Conservation (phyloP, 495 filamentous ascomycete genomes). For the Neurospora pannonica region DNA sequence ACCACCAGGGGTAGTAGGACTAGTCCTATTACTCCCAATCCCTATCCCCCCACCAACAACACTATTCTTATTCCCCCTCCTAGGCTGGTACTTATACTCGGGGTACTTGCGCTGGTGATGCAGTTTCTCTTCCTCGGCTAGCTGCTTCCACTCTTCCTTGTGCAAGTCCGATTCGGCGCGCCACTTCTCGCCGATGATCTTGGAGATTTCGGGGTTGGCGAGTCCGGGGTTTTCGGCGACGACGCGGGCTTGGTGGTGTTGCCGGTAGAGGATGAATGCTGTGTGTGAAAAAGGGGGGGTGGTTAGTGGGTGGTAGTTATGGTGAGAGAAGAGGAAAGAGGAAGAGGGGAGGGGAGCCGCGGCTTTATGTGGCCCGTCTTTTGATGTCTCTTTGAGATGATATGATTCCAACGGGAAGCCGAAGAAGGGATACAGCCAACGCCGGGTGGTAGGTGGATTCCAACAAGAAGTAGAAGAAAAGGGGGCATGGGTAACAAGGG, state of each 20-base stretch:
- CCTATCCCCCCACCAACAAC: neutral
- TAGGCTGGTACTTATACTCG: slow-evolving; percentile 88
- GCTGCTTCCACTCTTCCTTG: slow-evolving; percentile 78
- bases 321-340: too few species aligned
- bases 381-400: too few species aligned
- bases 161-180: slow-evolving; percentile 59
- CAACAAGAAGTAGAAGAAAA: too few species aligned
- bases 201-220: slow-evolving; percentile 94
- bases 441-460: too few species aligned
- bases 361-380: too few species aligned
- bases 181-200: slow-evolving; percentile 96
- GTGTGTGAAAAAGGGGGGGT: neutral
- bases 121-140: slow-evolving; percentile 91
- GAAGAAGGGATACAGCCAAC: too few species aligned
- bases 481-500: too few species aligned
- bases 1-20: neutral
- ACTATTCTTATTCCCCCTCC: slow-evolving; percentile 50
- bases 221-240: slow-evolving; percentile 77
- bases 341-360: too few species aligned
- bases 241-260: slow-evolving; percentile 78
- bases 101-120: slow-evolving; percentile 87
- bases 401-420: too few species aligned
- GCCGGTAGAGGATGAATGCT: slow-evolving; percentile 98
- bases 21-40: neutral
- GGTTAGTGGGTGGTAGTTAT: slow-evolving; percentile 7